Evolutionary conservation across 192 early-diverging fungal genomes (phyloP).

Genomic region (Geranomyces michiganensis): DNA sequence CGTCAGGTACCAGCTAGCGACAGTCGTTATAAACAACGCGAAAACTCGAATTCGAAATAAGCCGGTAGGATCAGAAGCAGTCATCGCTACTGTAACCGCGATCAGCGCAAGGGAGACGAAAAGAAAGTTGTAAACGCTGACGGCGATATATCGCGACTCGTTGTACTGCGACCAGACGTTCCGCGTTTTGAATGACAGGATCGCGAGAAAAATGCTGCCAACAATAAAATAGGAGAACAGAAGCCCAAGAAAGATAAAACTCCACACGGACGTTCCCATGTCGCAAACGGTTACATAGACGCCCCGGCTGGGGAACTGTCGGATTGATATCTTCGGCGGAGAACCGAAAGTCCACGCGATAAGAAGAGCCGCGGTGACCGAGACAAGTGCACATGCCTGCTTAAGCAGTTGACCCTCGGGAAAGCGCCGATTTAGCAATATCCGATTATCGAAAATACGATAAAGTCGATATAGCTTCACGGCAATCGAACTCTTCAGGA

Average conservation of each 20-base stretch:
- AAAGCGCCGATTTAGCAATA: slow-evolving; percentile 3
- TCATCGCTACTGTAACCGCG: not conserved
- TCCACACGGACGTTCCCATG: not conserved
- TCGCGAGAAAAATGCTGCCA: not conserved
- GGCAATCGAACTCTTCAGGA: not conserved
- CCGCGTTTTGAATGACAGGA: slow-evolving; percentile 14
- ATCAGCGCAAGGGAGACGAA: not conserved
- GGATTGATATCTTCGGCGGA: not conserved
- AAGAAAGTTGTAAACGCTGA: slow-evolving; percentile 18
- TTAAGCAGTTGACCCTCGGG: not conserved
- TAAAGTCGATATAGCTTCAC: slow-evolving; percentile 10
- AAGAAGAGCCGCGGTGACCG: not conserved
- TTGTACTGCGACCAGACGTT: slow-evolving; percentile 23
- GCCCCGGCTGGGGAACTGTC: not conserved
- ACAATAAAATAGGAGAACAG: not conserved
- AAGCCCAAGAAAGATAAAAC: not conserved
- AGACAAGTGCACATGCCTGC: not conserved
- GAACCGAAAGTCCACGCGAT: not conserved
- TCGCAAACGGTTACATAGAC: not conserved
- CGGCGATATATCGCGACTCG: slow-evolving; percentile 7
- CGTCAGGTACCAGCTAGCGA: not conserved
- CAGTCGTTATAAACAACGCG: not conserved
- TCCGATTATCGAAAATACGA: slow-evolving; percentile 11
- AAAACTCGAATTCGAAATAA: slow-evolving; percentile 17
- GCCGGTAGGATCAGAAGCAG: not conserved